These are phyloP conservation scores for Myrica gale DNA, from an alignment of 306 rosid genomes.

Conservation along the genomic window DNA sequence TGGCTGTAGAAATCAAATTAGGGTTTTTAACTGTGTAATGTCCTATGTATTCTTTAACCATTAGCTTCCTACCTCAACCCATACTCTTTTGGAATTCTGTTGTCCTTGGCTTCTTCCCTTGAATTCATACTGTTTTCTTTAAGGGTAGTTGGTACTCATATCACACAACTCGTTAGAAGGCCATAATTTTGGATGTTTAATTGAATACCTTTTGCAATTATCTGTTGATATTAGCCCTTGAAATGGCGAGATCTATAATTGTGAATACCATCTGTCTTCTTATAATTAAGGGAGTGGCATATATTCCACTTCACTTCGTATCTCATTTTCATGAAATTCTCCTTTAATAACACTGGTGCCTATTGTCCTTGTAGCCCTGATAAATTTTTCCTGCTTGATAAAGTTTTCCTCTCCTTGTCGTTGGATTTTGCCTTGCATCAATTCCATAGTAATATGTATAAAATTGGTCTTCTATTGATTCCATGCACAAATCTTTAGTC, in stretches of 20 bases:
- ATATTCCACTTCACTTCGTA: not conserved
- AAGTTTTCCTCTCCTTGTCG: not conserved
- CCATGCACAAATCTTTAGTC: no score
- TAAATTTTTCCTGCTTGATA: not conserved
- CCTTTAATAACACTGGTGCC: not conserved
- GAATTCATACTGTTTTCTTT: not conserved
- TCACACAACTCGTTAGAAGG: no score
- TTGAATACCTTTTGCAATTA: not conserved
- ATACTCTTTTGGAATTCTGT: not conserved
- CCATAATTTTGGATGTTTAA: no score
- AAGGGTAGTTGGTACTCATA: no score
- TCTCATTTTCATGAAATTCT: not conserved
- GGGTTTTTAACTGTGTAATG: not conserved
- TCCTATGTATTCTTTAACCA: not conserved
- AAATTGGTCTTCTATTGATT: no score
- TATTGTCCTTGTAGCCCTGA: not conserved
- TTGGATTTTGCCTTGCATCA: slow-evolving; percentile 2
- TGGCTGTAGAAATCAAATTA: no score
- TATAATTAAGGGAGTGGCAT: not conserved
- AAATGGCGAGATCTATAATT: not conserved
- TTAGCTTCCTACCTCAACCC: not conserved
- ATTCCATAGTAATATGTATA: not conserved
- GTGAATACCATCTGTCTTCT: not conserved
- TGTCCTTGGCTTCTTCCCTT: slow-evolving; percentile 18
- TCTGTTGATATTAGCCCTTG: not conserved